Evolutionary conservation across 805 yeast species (phyloP).

Genomic region (Lipomyces yamadae): DNA sequence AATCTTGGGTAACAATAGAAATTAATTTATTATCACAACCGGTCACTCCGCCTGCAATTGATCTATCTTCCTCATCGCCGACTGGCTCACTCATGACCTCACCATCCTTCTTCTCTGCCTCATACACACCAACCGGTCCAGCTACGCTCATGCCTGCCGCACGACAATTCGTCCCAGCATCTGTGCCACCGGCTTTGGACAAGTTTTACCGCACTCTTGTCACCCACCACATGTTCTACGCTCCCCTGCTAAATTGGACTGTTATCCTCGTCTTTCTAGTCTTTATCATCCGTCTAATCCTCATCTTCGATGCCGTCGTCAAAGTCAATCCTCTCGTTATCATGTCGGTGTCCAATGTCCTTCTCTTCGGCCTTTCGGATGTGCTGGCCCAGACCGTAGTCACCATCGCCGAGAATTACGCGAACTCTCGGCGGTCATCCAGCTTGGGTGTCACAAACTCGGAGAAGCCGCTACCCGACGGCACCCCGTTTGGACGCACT

Average conservation of each 20-base stretch:
- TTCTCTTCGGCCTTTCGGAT: conserved; percentile 89
- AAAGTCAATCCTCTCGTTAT: conserved; percentile 71
- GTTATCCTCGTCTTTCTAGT: conserved; percentile 43
- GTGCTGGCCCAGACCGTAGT: conserved; percentile 79
- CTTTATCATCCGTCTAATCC: conserved; percentile 44
- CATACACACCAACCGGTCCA: conserved; percentile 28
- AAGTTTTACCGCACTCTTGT: conserved; percentile 18
- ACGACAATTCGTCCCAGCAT: conserved; percentile 13
- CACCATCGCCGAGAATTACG: conserved; percentile 44
- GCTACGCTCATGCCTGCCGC: conserved; percentile 27
- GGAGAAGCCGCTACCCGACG: conserved; percentile 42
- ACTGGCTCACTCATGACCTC: conserved; percentile 30
- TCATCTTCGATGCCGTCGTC: conserved; percentile 51
- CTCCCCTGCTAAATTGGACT: conserved; percentile 47
- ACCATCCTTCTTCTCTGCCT: conserved; percentile 35
- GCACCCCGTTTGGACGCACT: conserved; percentile 37
- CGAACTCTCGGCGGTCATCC: conserved; percentile 30
- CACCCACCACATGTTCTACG: conserved; percentile 32
- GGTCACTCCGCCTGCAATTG: background rate
- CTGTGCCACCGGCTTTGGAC: conserved; percentile 29
- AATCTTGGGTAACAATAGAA: no score
- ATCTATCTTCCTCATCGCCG: background rate
- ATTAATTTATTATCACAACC: background rate
- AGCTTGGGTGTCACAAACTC: conserved; percentile 23
- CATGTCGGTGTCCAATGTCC: conserved; percentile 76